Base-by-base conservation (phyloP, 805 yeast genomes). In the Suhomyces canberraensis region DNA sequence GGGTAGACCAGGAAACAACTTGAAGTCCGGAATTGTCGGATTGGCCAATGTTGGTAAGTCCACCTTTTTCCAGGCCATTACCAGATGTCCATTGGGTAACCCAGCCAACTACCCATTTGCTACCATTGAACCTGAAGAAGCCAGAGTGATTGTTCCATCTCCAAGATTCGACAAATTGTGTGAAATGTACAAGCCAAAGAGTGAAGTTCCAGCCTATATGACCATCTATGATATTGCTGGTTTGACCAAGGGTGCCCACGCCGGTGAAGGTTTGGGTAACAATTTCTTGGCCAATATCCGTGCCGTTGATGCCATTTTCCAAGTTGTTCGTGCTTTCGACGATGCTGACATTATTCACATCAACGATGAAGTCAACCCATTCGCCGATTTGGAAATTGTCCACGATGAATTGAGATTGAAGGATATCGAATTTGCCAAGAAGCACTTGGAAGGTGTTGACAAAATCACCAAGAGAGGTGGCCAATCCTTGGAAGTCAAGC, bases 51-150 rank as follows among this genome's bases (percentile, higher is more conserved):
- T 91, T 47, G 98, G 98, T 54, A 93, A 93, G 66, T 88, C 96
- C 11, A 91, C 98, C 6, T 89, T 91, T 64, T 91, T 91, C 79
- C 98, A 93, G 67, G 96, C 96, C 39, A 84, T 93, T 57, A 91
- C 98, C 39, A 80, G 82, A 66, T 87, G 90, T 50, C 88, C 90
- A 32, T 71, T 93, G 49, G 98, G 98, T 45, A 89, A 77, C 70
- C 98, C 98, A 39, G 98, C 98, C 41, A 91, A 91, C 65, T 91
- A 90, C 63, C 98, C 98, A 17, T 91, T 88, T 61, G 98, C 98
- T 29, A 91, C 98, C 39, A 88, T 88, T 60, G 96, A 91, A 52
- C 98, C 98, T 37, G 98, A 93, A 70, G 96, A 91, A 71, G 96
- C 98, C 31, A 80, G 95, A 61, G 96, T 91, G 37, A 79, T 81